phyloP scores from a whole-genome alignment of 192 early-diverging fungal genomes.

The Cladochytrium replicatum region DNA sequence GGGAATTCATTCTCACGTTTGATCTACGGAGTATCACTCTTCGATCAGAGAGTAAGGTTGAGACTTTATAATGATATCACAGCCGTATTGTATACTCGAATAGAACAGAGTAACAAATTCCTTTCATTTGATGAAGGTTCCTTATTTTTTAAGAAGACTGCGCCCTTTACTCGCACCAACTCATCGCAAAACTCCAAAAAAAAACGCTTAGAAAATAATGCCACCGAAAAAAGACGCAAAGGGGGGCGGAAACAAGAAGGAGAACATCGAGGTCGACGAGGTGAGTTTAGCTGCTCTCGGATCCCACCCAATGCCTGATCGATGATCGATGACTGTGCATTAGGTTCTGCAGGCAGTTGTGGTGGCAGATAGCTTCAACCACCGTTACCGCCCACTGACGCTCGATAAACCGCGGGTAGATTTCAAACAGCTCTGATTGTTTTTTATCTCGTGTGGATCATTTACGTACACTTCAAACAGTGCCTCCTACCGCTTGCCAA shows the following conservation, averaged over 20 bases:
- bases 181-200: no score
- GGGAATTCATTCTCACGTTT: no score
- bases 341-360: constrained; percentile 77
- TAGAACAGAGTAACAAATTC: no score
- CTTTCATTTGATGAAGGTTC: no score
- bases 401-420: constrained; percentile 68
- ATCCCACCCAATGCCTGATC: background rate
- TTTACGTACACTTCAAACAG: constrained; percentile 23
- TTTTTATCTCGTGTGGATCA: background rate
- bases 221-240: constrained; percentile 1
- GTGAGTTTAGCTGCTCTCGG: background rate
- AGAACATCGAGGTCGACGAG: constrained; percentile 17
- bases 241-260: constrained; percentile 9
- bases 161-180: no score
- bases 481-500: constrained; percentile 91
- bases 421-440: background rate
- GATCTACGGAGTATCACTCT: no score
- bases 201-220: no score
- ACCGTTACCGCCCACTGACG: constrained; percentile 80
- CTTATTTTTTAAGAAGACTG: no score
- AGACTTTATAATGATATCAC: no score
- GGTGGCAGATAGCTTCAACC: constrained; percentile 79
- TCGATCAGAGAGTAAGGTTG: no score
- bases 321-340: background rate
- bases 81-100: no score